Evolutionary conservation across 768 basidiomycete genomes (phyloP), one percentile per base, ranked within the genome.

Genomic region (Ramaria sp.): DNA sequence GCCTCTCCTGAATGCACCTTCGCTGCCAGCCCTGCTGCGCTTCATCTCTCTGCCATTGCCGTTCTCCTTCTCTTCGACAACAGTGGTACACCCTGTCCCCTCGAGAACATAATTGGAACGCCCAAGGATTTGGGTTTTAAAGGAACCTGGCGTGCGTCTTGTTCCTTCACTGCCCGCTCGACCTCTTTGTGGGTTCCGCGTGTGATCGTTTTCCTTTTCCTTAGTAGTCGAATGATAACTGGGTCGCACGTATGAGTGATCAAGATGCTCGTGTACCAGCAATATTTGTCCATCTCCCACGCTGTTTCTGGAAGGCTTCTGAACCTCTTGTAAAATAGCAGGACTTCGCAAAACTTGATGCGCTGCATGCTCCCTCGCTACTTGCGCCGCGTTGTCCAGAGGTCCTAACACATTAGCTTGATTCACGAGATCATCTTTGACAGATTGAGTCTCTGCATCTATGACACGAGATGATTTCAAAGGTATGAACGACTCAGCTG

Each of bases 11-110:
- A 60, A 63, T 25, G 62, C 36, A 38, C 63, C 53, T 20, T 70
- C 68, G 22, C 61, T 60, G 12, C 66, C 57, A 18, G 67, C 62
- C 20, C 76, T 48, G 36, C 78, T 71, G 57, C 78, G 83, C 9
- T 76, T 76, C 64, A 77, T 72, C 56, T 79, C 77, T 58, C 72
- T 74, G n/a, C 71, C 62, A 27, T 58, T 59, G 18, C 64, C 67
- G 49, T 62, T 69, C 58, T 66, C 59, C 15, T 48, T 70, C 57
- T 49, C 63, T 66, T 27, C 61, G 62, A 55, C 66, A 65, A 32
- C 70, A 24, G 42, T 66, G 24, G 70, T 56, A 13, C 70, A 71
- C 10, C 65, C 66, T 49, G 66, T 55, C 1, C 56, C 18, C 30
- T 63, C 60, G 5, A 51, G 50, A 1, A 61, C 54, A n/a, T 67